Evolutionary conservation across 805 yeast species (phyloP).

Genomic region (Starmerella apis): DNA sequence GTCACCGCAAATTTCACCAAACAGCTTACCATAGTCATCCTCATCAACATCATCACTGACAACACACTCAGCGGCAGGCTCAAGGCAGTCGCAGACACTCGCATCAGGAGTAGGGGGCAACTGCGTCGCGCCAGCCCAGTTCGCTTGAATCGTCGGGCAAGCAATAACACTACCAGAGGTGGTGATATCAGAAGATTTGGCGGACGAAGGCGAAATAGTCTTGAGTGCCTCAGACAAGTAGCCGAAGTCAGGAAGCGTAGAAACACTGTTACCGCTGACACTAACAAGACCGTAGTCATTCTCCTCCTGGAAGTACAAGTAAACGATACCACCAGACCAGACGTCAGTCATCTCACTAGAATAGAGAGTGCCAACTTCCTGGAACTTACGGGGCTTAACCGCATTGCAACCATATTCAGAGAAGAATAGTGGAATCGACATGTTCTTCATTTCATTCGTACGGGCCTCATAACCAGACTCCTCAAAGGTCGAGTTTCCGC

Average conservation of each 20-base stretch:
- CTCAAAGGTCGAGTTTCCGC: conserved; percentile 53
- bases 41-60: conserved; percentile 42
- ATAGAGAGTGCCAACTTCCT: conserved; percentile 62
- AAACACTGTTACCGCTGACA: conserved; percentile 40
- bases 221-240: conserved; percentile 47
- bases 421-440: conserved; percentile 72
- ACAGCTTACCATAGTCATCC: conserved; percentile 52
- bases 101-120: conserved; percentile 73
- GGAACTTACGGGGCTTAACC: conserved; percentile 61
- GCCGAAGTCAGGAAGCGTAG: conserved; percentile 52
- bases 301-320: conserved; percentile 79
- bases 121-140: conserved; percentile 58
- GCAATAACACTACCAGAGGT: conserved; percentile 31
- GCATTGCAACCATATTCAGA: conserved; percentile 84
- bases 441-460: conserved; percentile 60
- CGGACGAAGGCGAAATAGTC: conserved; percentile 42
- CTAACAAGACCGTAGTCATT: conserved; percentile 74
- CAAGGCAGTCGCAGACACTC: conserved; percentile 54
- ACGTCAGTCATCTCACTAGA: conserved; percentile 68
- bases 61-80: conserved; percentile 47
- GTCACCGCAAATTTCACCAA: conserved; percentile 45
- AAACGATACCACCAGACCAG: conserved; percentile 91
- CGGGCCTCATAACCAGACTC: conserved; percentile 59
- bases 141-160: conserved; percentile 42
- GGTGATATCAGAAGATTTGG: conserved; percentile 33